Percentiles rank a stretch among this genome's conserved stretches.
Evolutionary conservation across 169 alveolate genomes (phyloP).

Genomic region (Cytauxzoon felis): DNA sequence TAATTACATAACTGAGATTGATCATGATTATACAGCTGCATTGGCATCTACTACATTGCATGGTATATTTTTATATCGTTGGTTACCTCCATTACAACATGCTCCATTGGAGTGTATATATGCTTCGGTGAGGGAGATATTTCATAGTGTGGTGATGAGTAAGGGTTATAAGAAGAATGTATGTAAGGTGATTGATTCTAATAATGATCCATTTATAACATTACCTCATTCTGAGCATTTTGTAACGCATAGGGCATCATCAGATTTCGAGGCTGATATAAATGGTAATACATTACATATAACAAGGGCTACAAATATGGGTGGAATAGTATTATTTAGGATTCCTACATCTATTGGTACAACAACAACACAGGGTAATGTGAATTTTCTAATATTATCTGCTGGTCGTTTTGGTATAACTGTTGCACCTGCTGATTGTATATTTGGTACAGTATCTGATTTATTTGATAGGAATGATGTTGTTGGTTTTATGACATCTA

Average conservation of each 20-base stretch:
- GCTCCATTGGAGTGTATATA: conserved; percentile 49
- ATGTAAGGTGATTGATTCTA: conserved; percentile 29
- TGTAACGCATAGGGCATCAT: conserved; percentile 70
- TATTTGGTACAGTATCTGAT: conserved; percentile 78
- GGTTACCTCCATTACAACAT: conserved; percentile 58
- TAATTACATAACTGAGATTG: conserved; percentile 4
- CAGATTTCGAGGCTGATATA: conserved; percentile 76
- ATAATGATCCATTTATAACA: conserved; percentile 66
- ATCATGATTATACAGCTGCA: not conserved
- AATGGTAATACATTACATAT: conserved; percentile 70
- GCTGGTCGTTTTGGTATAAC: conserved; percentile 88
- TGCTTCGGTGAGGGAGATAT: conserved; percentile 9
- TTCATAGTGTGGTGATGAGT: conserved; percentile 34
- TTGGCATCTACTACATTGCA: conserved; percentile 41
- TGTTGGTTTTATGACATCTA: conserved; percentile 81
- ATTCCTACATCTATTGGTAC: conserved; percentile 84
- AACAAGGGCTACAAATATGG: conserved; percentile 72
- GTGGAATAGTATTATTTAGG: conserved; percentile 85
- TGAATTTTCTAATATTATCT: conserved; percentile 74
- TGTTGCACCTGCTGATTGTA: conserved; percentile 88
- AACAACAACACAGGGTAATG: conserved; percentile 37
- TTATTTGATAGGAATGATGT: conserved; percentile 87
- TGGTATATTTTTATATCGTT: conserved; percentile 43
- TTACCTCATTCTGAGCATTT: conserved; percentile 74
- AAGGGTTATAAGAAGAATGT: conserved; percentile 29